phyloP scores from a whole-genome alignment of 2,329 filamentous ascomycete species.

The Calonectria leucothoes region DNA sequence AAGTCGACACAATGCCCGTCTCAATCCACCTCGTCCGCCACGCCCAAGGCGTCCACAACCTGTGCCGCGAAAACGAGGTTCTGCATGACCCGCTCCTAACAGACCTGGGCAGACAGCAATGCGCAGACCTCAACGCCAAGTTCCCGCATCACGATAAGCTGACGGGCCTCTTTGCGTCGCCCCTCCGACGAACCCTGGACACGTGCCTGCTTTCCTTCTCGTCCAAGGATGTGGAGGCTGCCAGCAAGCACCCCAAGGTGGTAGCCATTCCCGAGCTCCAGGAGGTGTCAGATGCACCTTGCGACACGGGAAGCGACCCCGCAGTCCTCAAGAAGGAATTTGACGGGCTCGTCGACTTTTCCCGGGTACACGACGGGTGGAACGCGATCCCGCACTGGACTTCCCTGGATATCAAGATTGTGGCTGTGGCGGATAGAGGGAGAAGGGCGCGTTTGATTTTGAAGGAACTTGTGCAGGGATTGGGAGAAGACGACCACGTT shows the following conservation, averaged over 20 bases:
- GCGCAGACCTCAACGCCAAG: not conserved
- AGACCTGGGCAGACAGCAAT: slow-evolving; percentile 17
- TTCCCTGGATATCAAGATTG: not conserved
- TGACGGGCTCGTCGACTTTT: not conserved
- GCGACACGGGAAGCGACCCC: slow-evolving; percentile 15
- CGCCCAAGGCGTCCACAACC: slow-evolving; percentile 20
- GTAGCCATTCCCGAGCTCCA: slow-evolving; percentile 18
- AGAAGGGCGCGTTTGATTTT: slow-evolving; percentile 1
- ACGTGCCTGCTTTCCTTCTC: slow-evolving; percentile 17
- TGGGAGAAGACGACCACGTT: slow-evolving; percentile 5
- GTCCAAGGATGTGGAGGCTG: not conserved
- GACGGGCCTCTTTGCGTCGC: slow-evolving; percentile 6
- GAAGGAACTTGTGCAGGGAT: slow-evolving; percentile 1
- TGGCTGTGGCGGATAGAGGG: not conserved
- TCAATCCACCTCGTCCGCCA: slow-evolving; percentile 23
- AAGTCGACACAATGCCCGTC: slow-evolving; percentile 1
- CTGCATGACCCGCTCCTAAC: slow-evolving; percentile 9
- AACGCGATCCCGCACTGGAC: slow-evolving; percentile 10
- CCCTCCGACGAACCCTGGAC: slow-evolving; percentile 14
- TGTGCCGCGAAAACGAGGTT: slow-evolving; percentile 13
- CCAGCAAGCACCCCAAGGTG: not conserved
- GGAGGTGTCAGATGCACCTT: slow-evolving; percentile 19
- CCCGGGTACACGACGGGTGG: slow-evolving; percentile 11
- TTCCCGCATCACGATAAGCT: slow-evolving; percentile 16
- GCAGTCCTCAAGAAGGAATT: slow-evolving; percentile 7